Conservation (phyloP, 164 flowering plant species). For the Cinnamomum micranthum region DNA sequence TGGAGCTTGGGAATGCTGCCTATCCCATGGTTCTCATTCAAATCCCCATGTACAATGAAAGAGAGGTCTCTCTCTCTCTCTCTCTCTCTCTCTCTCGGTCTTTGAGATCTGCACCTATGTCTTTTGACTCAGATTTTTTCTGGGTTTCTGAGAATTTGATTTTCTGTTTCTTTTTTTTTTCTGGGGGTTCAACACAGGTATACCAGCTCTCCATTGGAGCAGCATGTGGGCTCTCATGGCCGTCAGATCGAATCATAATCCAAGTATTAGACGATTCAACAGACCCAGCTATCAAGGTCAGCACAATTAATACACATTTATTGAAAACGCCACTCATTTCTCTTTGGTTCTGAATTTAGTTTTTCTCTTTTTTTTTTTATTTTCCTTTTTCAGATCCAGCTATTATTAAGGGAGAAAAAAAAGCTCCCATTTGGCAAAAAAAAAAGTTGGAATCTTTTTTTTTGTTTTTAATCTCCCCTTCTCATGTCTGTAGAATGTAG, state of each 20-base stretch:
- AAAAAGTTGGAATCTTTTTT: background rate
- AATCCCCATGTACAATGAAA: conserved; percentile 90
- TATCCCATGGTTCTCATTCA: conserved; percentile 89
- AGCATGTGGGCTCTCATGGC: conserved; percentile 93
- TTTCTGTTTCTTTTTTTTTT: background rate
- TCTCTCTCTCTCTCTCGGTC: background rate
- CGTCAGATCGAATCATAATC: conserved; percentile 68
- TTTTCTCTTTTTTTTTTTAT: background rate
- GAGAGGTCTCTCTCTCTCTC: conserved; percentile 50
- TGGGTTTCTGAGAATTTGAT: background rate
- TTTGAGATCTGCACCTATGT: background rate
- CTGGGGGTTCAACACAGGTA: conserved; percentile 42
- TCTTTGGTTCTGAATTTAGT: background rate
- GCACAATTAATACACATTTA: background rate
- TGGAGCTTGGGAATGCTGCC: conserved; percentile 56
- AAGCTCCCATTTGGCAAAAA: background rate
- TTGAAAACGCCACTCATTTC: background rate
- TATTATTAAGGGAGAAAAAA: background rate
- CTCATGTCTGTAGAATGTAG: too few species aligned
- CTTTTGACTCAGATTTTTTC: background rate
- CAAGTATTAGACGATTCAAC: conserved; percentile 94
- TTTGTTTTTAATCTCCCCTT: background rate
- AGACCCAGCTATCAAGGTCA: conserved; percentile 65
- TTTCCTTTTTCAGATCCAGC: background rate
- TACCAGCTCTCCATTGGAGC: conserved; percentile 86